phyloP scores from a whole-genome alignment of 1,284 basidiomycete genomes.

The Singerocomus rubriflavus region DNA sequence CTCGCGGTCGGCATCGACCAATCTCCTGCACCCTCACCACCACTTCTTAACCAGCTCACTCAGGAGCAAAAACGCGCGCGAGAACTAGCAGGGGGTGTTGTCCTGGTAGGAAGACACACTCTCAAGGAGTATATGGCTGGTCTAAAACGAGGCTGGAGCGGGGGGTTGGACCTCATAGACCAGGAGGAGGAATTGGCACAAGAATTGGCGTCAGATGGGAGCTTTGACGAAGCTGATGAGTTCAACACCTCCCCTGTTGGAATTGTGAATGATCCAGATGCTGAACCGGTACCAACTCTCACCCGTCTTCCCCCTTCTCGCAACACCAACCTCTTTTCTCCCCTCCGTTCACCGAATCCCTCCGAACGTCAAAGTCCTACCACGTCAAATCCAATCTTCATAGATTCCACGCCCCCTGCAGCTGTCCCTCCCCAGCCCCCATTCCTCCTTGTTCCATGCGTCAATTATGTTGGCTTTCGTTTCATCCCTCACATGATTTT shows the following conservation, averaged over 20 bases:
- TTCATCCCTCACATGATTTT: slow-evolving; percentile 89
- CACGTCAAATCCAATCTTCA: slow-evolving; percentile 3
- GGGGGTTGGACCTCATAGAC: slow-evolving; percentile 66
- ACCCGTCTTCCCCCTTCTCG: slow-evolving; percentile 41
- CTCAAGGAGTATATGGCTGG: slow-evolving; percentile 95
- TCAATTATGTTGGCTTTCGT: slow-evolving; percentile 81
- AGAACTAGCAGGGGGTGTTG: slow-evolving; percentile 77
- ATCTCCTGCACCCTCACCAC: slow-evolving; percentile 40
- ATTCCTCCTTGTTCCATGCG: slow-evolving; percentile 84
- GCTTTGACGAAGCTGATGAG: slow-evolving; percentile 68
- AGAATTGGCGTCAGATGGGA: slow-evolving; percentile 68
- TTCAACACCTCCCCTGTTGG: slow-evolving; percentile 22
- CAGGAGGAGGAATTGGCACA: slow-evolving; percentile 73
- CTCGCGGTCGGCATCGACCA: slow-evolving; percentile 61
- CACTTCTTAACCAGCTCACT: slow-evolving; percentile 57
- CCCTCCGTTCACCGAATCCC: slow-evolving; percentile 33
- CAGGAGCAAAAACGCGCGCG: slow-evolving; percentile 55
- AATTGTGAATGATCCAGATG: slow-evolving; percentile 30
- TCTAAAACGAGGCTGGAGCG: slow-evolving; percentile 83
- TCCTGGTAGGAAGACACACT: slow-evolving; percentile 88
- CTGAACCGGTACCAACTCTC: slow-evolving; percentile 38
- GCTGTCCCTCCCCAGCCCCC: slow-evolving; percentile 78
- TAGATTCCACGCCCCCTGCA: slow-evolving; percentile 47
- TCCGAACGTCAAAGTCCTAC: slow-evolving; percentile 23
- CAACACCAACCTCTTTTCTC: slow-evolving; percentile 41